phyloP scores from a whole-genome alignment of 148 eudicot genomes.

The Cornus suecica region DNA sequence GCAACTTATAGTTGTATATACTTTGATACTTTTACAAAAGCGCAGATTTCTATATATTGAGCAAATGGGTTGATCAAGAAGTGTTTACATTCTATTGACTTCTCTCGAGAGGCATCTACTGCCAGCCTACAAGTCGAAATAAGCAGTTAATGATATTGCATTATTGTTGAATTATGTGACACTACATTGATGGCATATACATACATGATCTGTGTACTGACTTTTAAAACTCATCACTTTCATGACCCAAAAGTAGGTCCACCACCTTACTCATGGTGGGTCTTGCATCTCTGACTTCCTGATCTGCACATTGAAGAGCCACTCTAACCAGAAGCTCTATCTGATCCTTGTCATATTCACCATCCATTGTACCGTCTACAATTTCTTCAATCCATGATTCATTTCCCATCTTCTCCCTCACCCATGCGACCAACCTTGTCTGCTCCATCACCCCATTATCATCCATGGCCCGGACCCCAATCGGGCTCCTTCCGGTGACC shows the following conservation, averaged over 20 bases:
- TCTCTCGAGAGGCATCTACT: too few relatives aligned
- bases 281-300: slow-evolving; percentile 7
- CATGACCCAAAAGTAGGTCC: background rate
- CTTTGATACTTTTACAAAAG: too few relatives aligned
- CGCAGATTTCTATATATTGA: too few relatives aligned
- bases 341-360: background rate
- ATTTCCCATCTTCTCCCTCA: background rate
- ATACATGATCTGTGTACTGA: too few relatives aligned
- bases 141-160: too few relatives aligned
- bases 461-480: background rate
- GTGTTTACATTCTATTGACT: too few relatives aligned
- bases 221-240: background rate
- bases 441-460: background rate
- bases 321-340: background rate
- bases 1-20: too few relatives aligned
- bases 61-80: too few relatives aligned
- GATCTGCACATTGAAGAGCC: background rate
- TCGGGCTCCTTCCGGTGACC: slow-evolving; percentile 6
- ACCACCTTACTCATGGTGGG: slow-evolving; percentile 10
- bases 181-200: too few relatives aligned
- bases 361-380: background rate
- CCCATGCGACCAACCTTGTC: background rate
- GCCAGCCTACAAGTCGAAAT: too few relatives aligned
- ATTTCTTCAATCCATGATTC: background rate
- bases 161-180: too few relatives aligned